phyloP scores from a whole-genome alignment of 2,329 filamentous ascomycete species.

The Epichloe elymi region DNA sequence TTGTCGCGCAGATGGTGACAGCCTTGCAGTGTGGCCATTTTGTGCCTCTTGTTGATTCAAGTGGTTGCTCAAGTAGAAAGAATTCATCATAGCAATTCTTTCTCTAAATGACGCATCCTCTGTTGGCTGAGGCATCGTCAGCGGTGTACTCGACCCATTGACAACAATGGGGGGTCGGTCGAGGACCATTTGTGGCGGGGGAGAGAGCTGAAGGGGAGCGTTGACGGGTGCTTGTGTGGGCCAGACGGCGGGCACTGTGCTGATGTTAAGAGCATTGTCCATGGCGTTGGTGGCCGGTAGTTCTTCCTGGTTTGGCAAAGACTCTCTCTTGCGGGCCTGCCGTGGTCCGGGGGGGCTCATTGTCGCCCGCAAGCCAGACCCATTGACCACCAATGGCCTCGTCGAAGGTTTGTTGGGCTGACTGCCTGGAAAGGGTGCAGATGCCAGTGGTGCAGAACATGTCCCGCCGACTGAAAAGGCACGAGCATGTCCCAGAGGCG shows the following conservation, averaged over 20 bases:
- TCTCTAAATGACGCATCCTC: constrained; percentile 30
- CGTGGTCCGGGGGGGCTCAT: constrained; percentile 9
- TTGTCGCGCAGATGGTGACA: constrained; percentile 23
- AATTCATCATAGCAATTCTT: constrained; percentile 27
- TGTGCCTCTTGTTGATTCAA: constrained; percentile 19
- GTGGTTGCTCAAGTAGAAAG: constrained; percentile 15
- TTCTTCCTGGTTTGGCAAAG: constrained; percentile 10
- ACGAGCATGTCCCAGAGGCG: constrained; percentile 37
- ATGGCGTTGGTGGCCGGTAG: constrained; percentile 6
- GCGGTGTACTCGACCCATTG: constrained; percentile 20
- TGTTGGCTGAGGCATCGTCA: constrained; percentile 7
- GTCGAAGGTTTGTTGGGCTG: constrained; percentile 20
- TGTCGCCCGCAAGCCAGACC: constrained; percentile 27
- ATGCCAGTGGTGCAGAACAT: constrained; percentile 24
- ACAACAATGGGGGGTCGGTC: constrained; percentile 21
- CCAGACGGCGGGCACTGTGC: constrained; percentile 4
- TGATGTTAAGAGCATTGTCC: constrained; percentile 19
- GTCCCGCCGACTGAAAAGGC: constrained; percentile 28
- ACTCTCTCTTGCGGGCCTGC: constrained; percentile 3
- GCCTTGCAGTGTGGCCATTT: constrained; percentile 15
- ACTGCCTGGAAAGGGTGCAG: constrained; percentile 23
- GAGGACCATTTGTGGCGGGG: constrained; percentile 8
- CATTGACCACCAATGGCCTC: constrained; percentile 41
- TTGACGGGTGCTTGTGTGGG: constrained; percentile 1
- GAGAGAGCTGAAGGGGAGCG: constrained; percentile 1